Evolutionary conservation across 352 stramenopile genomes (phyloP), one percentile per base, ranked within the genome.

Genomic region (Globisporangium abappressorium): DNA sequence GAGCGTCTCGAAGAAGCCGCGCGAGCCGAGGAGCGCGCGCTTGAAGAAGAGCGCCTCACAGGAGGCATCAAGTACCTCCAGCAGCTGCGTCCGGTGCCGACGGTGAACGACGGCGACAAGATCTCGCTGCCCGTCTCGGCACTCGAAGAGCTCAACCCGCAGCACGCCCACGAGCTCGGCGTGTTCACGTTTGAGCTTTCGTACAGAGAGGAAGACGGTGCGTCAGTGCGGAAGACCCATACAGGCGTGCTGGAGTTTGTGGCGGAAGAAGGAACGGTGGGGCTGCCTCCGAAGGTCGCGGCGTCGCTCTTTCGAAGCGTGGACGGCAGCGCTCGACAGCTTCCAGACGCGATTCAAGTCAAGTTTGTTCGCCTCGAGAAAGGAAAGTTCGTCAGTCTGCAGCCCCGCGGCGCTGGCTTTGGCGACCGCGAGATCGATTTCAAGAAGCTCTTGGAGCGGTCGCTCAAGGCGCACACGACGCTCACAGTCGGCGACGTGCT

Each of bases 141-240:
- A 61, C 78, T 96, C 41, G 81, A 92, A 65, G 68, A 84, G 59
- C 78, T 96, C 18, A 91, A 94, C 69, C 80, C 84, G 8, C 84
- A 93, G 74, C 78, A 89, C 67, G 85, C 85, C 22, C 78, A 92
- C 53, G 85, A 94, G 66, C 66, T 88, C 1, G 81, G 85, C 58
- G 87, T 91, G 28, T 89, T 97, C 56, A 94, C 82, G 15, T 95
- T 97, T 62, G 85, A 93, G 69, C 69, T 97, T 62, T 86, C 75
- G 24, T 81, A 76, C 18, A 26, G 58, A 12, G 63, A 71, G 2
- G 55, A 66, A 1, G 22, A 59, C n/a, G 15, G 59, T 41, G 60
- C 64, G 51, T 57, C 79, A 70, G 53, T 60, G 59, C 69, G 59
- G 49, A 77, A 73, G 56, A 95, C 87, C 1, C 85, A 95, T 66